Percentiles rank a stretch among this genome's conserved stretches.
These are phyloP conservation scores for Pholiota molesta DNA, from an alignment of 768 basidiomycete species.

Conservation along the genomic window DNA sequence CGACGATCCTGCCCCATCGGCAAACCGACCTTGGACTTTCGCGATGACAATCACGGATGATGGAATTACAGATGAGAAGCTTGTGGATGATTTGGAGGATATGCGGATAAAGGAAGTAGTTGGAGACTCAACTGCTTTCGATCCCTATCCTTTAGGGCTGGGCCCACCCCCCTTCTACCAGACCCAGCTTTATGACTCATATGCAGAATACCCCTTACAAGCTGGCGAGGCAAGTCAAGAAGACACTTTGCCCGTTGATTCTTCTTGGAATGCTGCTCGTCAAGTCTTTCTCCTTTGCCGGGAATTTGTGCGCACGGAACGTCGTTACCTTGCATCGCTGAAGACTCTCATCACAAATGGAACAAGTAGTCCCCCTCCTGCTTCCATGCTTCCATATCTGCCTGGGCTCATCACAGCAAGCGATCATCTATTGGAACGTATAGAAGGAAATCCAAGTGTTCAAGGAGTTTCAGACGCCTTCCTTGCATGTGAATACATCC, in stretches of 20 bases:
- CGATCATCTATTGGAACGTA: constrained; percentile 47
- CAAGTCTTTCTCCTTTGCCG: constrained; percentile 41
- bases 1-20: constrained; percentile 3
- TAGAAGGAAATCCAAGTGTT: constrained; percentile 63
- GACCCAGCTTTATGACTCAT: constrained; percentile 28
- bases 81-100: constrained; percentile 50
- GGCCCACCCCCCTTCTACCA: constrained; percentile 24
- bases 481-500: constrained; percentile 49
- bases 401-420: constrained; percentile 55
- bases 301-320: constrained; percentile 45
- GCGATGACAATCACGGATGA: constrained; percentile 55
- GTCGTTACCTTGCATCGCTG: constrained; percentile 42
- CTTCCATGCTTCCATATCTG: constrained; percentile 54
- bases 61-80: constrained; percentile 50
- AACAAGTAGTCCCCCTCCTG: constrained; percentile 49
- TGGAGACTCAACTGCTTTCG: constrained; percentile 5
- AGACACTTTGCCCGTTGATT: constrained; percentile 16
- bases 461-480: constrained; percentile 68
- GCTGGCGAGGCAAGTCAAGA: constrained; percentile 19
- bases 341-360: constrained; percentile 35
- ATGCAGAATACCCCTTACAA: constrained; percentile 28
- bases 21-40: constrained; percentile 40
- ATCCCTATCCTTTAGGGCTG: constrained; percentile 16
- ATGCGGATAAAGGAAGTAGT: constrained; percentile 32
- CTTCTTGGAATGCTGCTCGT: constrained; percentile 40